Evolutionary conservation across 2,329 filamentous ascomycete species (phyloP), one percentile per base, ranked within the genome.

Genomic region (Lasiodiplodia gonubiensis): DNA sequence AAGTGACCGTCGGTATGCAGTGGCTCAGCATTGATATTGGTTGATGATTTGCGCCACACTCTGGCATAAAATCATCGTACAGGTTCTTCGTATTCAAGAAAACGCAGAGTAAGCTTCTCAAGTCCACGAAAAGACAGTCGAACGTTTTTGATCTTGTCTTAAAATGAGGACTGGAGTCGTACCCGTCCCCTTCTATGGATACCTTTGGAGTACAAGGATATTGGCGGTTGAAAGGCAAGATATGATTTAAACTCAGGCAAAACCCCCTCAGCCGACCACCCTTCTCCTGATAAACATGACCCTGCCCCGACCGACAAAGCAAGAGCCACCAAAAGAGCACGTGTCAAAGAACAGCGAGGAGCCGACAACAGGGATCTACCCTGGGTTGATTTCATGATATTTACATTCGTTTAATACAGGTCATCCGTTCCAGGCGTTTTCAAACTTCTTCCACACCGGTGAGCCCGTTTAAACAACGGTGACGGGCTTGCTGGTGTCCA

Each of bases 401-500:
- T 46, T 46, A 46, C 42, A 46, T 46, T 46, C 42, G 42, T 46
- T 46, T 46, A 46, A 21, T 46, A 46, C 42, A 46, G 42, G 18
- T 42, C 14, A 11, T 21, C 42, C n/a, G 42, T 46, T n/a, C 21
- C n/a, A 6, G 42, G 42, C 42, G 42, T n/a, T 46, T 42, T 21
- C 18, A 46, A 46, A 18, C 8, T 8, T 33, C 30, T 10, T 46
- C 42, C n/a, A 4, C n/a, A 21, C 42, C 39, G n/a, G n/a, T 2
- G 2, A 21, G 39, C 39, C 42, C 42, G n/a, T 51, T 57, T 54
- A 68, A 42, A 60, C 67, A 27, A 68, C 53, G 21, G 23, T 65
- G 30, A 68, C 67, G 12, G 55, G 60, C 59, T 68, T 68, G 60
- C 79, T 83, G 8, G 85, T 87, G 70, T 90, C 87, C 73, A 90